phyloP scores from a whole-genome alignment of 2,329 filamentous ascomycete genomes.

The Tympanopsis confertula region DNA sequence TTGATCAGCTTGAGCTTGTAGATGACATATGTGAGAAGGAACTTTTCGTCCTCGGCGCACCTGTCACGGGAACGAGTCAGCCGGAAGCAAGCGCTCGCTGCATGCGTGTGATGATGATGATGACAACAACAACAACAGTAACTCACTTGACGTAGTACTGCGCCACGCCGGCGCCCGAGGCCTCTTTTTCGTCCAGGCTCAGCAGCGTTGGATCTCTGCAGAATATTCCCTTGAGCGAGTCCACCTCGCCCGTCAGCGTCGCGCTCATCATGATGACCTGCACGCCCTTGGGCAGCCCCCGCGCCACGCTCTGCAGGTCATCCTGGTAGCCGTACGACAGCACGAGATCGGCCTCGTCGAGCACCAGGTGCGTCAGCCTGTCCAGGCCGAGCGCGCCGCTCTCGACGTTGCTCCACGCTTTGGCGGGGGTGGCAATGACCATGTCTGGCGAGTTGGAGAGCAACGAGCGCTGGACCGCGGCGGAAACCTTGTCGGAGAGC shows the following conservation, averaged over 20 bases:
- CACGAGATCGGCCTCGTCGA: constrained; percentile 90
- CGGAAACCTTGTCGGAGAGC: constrained; percentile 79
- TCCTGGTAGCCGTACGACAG: constrained; percentile 90
- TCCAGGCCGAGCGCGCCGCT: constrained; percentile 59
- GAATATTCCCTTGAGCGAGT: constrained; percentile 75
- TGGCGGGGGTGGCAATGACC: constrained; percentile 77
- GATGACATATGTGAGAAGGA: constrained; percentile 81
- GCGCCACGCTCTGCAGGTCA: constrained; percentile 70
- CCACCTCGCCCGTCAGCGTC: constrained; percentile 77
- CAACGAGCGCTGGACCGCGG: constrained; percentile 76
- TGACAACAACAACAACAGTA: not conserved
- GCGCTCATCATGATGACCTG: constrained; percentile 92
- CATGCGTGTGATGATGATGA: constrained; percentile 4
- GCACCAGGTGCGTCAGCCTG: constrained; percentile 66
- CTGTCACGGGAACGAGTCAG: too few species aligned
- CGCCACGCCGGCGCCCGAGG: constrained; percentile 63
- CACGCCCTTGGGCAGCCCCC: constrained; percentile 68
- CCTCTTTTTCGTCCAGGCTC: constrained; percentile 73
- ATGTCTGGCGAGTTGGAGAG: constrained; percentile 79
- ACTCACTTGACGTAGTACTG: constrained; percentile 75
- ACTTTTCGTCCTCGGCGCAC: constrained; percentile 93
- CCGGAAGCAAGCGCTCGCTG: not conserved
- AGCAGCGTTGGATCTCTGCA: constrained; percentile 69
- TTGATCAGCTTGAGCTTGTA: constrained; percentile 91
- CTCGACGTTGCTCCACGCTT: constrained; percentile 68